Evolutionary conservation across 1,284 basidiomycete genomes (phyloP).

Genomic region (Puccinia polysora): DNA sequence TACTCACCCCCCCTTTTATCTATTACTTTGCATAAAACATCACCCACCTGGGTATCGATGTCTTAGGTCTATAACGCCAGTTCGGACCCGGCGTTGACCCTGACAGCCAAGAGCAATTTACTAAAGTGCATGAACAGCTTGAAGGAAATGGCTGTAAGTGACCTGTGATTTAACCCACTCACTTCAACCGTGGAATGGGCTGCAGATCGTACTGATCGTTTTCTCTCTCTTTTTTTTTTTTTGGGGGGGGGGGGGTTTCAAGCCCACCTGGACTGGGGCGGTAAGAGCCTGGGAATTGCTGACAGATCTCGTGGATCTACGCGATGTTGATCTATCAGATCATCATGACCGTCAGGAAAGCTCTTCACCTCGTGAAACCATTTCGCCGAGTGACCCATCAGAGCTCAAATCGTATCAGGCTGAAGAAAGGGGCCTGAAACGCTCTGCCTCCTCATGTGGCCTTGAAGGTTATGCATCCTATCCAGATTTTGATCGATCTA

Average conservation of each 20-base stretch:
- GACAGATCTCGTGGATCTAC: slow-evolving; percentile 20
- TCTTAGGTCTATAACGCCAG: slow-evolving; percentile 50
- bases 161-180: not conserved
- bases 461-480: not conserved
- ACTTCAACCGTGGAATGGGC: not conserved
- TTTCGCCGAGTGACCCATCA: not conserved
- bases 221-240: no score
- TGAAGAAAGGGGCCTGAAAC: no score
- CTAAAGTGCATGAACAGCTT: slow-evolving; percentile 66
- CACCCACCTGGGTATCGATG: not conserved
- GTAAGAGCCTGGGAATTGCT: slow-evolving; percentile 33
- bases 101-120: slow-evolving; percentile 58
- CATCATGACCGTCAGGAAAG: not conserved
- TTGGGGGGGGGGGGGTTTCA: no score
- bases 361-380: not conserved
- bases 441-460: slow-evolving; percentile 9
- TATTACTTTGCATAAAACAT: not conserved
- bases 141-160: slow-evolving; percentile 62
- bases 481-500: not conserved
- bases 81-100: slow-evolving; percentile 47
- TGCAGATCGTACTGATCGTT: not conserved
- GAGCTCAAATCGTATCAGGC: slow-evolving; percentile 4
- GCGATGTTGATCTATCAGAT: slow-evolving; percentile 10
- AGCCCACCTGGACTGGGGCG: slow-evolving; percentile 36
- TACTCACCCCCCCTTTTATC: not conserved